Evolutionary conservation across 345 rosid species (phyloP), one percentile per base, ranked within the genome.

Genomic region (Cochlearia excelsa): DNA sequence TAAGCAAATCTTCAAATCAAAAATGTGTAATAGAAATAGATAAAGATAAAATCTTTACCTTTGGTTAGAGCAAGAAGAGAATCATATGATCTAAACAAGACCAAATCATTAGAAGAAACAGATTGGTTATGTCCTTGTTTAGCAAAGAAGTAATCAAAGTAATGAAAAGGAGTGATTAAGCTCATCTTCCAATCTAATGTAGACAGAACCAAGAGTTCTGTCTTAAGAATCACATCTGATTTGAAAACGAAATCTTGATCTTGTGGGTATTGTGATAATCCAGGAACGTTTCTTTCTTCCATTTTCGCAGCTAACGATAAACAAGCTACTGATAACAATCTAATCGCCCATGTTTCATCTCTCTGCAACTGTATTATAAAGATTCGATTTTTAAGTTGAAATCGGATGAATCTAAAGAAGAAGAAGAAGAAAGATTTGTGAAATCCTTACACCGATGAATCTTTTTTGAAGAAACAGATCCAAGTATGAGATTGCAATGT

Each of bases 221-320:
- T 84, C 74, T 75, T 84, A 59, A 64, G 77, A 40, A 91, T 82
- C 59, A 77, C 81, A 50, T 74, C 60, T 11, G 65, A 68, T 46
- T 82, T 79, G 30, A 85, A 84, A 63, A 71, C 63, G 47, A 58
- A 84, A 53, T 78, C 83, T 51, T 80, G 64, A 63, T 69, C 75
- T 54, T 71, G 51, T 5, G 61, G 72, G 50, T 75, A 81, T 48
- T 84, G 82, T n/a, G 92, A 77, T 46, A 88, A 72, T 1, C 78
- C 31, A 26, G 95, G 96, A 2, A 80, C 91, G 27, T 55, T 66
- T 9, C 80, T 50, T 49, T 91, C 98, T 65, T 85, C 98, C 88
- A 88, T 86, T 63, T 91, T 91, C 3, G 94, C 95, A 9, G 96
- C 88, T 68, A 91, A 3, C 38, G 89, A 86, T 67, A 91, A 74